These are phyloP conservation scores for Claviceps sp. DNA, from an alignment of 2,329 filamentous ascomycete genomes.

Conservation along the genomic window DNA sequence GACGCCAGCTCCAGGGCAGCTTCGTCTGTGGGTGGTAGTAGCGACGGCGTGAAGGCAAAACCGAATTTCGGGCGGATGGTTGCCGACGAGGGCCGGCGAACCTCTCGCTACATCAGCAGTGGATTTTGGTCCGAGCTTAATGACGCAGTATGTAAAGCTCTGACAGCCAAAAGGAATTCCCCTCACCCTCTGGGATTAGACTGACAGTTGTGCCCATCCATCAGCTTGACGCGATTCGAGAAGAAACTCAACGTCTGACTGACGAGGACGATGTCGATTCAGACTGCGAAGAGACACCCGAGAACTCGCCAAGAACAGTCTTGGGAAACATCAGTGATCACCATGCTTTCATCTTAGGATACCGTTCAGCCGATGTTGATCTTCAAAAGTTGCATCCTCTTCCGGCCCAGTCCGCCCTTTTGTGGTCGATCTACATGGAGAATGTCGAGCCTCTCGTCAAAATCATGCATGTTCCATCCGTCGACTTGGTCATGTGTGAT, in stretches of 20 bases:
- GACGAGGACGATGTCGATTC: slow-evolving; percentile 33
- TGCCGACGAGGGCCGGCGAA: slow-evolving; percentile 53
- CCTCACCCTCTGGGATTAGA: background rate
- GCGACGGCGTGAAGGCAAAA: slow-evolving; percentile 14
- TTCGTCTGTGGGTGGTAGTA: slow-evolving; percentile 19
- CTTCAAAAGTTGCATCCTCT: slow-evolving; percentile 50
- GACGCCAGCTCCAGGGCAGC: slow-evolving; percentile 13
- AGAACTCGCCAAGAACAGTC: slow-evolving; percentile 24
- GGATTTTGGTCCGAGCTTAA: slow-evolving; percentile 65
- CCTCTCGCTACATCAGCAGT: slow-evolving; percentile 60
- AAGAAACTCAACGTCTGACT: slow-evolving; percentile 33
- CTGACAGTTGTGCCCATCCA: background rate
- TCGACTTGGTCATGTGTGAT: slow-evolving; percentile 47
- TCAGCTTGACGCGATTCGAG: slow-evolving; percentile 29
- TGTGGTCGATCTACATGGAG: slow-evolving; percentile 60
- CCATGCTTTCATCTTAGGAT: slow-evolving; percentile 60
- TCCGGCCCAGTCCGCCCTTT: slow-evolving; percentile 48
- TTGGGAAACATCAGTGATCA: slow-evolving; percentile 33
- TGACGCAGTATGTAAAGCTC: slow-evolving; percentile 43
- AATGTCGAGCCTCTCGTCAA: slow-evolving; percentile 64
- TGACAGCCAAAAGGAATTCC: background rate
- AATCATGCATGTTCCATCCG: slow-evolving; percentile 55
- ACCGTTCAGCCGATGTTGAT: slow-evolving; percentile 57
- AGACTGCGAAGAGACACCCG: slow-evolving; percentile 46
- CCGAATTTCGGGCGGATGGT: slow-evolving; percentile 54